Base-by-base conservation (phyloP, 2,329 filamentous ascomycete species). In the Trematosphaeria pertusa region DNA sequence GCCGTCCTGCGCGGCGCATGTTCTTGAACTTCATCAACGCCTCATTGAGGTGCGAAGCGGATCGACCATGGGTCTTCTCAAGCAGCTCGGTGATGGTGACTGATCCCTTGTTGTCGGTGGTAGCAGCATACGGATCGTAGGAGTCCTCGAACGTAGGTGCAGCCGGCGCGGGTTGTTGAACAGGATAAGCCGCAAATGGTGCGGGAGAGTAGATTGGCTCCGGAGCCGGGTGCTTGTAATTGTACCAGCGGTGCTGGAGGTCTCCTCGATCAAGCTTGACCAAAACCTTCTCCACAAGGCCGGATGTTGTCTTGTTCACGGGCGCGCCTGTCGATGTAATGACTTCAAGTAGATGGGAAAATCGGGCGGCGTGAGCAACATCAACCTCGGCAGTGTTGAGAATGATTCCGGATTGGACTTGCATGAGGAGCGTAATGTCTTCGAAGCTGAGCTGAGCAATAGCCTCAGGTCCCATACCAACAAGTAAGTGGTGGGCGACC, bases 31-130 rank as follows among this genome's bases (percentile, higher is more conserved):
- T 88, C 54, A 80, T 81, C 52, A 97, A 76, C 26, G 91, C 90
- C 56, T 96, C 91, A 54, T 87, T 87, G 50, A 97, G 79, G 56
- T 87, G 85, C 41, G 86, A 82, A 17, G 86, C 86, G 57, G 86
- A 85, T 48, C 88, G 86, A 38, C 87, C 88, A 61, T 87, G 86
- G 30, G 84, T 82, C 62, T 87, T 89, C 75, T 97, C 93, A 17
- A 97, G 82, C 58, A 94, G 84, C 54, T 97, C 92, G 0, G 91
- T 89, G 64, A 97, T 97, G 48, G 91, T 80, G 12, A 91, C 87
- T 10, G 94, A 97, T 31, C 91, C 92, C 73, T 93, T 93, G 78
- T 94, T 93, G 71, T 99, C 94, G 24, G 91, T 96, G 56, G 84
- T 91, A 63, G 89, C 85, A 11, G 88, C 89, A 67, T 97, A 96